Base-by-base conservation (phyloP, 306 rosid genomes). In the Cicer pinnatifidum region DNA sequence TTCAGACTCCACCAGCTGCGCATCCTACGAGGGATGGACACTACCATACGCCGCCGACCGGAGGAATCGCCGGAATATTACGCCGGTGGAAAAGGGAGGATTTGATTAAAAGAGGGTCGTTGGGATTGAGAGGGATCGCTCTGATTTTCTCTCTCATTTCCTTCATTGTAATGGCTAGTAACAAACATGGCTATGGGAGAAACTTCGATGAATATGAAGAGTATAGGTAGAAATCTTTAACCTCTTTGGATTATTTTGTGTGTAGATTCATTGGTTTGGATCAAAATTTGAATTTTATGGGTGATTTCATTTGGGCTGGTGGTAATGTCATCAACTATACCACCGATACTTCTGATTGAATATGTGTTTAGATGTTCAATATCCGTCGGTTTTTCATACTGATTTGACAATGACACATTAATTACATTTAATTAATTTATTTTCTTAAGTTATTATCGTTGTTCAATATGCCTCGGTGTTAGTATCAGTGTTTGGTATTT, bases 21-120 rank as follows among this genome's bases (percentile, higher is more conserved):
- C 4, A 83, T 20, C 3, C 70, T 0, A 57, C 61, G 0, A 54
- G 73, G 0, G 82, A 33, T 33, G 78, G 17, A 43, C 75, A 48
- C 71, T 69, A 50, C 54, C 90, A 20, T 20, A 33, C 65, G 0
- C 39, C 75, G 16, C 72, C 16, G 0, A 46, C 40, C 13, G 86
- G 72, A 0, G 87, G 82, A 0, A 76, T 83, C 4, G 0, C 54
- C 1, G 85, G 84, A 11, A 80, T 88, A 57, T 13, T 93, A n/a
- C 69, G 71, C 74, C 84, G 89, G 67, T 86, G 87, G 90, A 84
- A 80, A 84, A 93, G 91, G 44, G 91, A 89, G 12, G 92, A 86
- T 53, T 72, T 87, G 41, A 5, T 93, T 35, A 88, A 72, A 66
- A 88, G 70, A 85, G 89, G 87, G 2, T 83, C 86, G 0, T 43